Evolutionary conservation across 2,329 filamentous ascomycete species (phyloP).

Genomic region (Ascomycota sp.): DNA sequence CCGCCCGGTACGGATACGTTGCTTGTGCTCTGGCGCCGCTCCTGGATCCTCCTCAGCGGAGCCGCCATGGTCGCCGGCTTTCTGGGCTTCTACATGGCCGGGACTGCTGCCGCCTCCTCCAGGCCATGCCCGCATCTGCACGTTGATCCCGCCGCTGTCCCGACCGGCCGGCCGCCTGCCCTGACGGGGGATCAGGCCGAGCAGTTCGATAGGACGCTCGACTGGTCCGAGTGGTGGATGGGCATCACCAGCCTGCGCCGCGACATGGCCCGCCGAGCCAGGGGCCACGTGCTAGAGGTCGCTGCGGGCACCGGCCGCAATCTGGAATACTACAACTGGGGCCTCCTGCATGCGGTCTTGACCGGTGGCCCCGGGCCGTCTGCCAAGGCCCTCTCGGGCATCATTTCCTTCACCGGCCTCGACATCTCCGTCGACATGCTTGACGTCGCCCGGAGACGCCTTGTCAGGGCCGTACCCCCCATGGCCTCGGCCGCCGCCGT

Average conservation of each 20-base stretch:
- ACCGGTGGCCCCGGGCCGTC: conserved; percentile 3
- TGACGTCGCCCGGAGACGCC: conserved; percentile 31
- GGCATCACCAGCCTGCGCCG: conserved; percentile 31
- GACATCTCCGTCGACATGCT: conserved; percentile 42
- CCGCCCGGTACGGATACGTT: conserved; percentile 12
- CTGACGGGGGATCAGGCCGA: conserved; percentile 25
- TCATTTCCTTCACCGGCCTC: conserved; percentile 39
- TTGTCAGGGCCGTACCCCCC: conserved; percentile 22
- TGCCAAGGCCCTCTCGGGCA: conserved; percentile 5
- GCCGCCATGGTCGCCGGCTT: conserved; percentile 22
- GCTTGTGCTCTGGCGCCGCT: conserved; percentile 15
- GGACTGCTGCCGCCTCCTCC: conserved; percentile 16
- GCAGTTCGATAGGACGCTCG: conserved; percentile 37
- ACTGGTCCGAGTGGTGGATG: conserved; percentile 34
- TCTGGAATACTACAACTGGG: conserved; percentile 37
- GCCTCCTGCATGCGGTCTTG: conserved; percentile 13
- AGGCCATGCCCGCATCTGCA: conserved; percentile 7
- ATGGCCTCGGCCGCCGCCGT: conserved; percentile 12
- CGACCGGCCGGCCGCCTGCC: conserved; percentile 27
- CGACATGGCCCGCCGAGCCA: conserved; percentile 24
- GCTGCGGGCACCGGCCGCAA: conserved; percentile 44
- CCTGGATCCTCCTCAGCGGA: conserved; percentile 24
- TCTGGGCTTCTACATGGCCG: conserved; percentile 26
- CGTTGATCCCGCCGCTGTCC: conserved; percentile 11
- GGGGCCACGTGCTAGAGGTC: conserved; percentile 39